Base-by-base conservation (phyloP, 768 basidiomycete genomes). In the Psilocybe subaeruginosa region DNA sequence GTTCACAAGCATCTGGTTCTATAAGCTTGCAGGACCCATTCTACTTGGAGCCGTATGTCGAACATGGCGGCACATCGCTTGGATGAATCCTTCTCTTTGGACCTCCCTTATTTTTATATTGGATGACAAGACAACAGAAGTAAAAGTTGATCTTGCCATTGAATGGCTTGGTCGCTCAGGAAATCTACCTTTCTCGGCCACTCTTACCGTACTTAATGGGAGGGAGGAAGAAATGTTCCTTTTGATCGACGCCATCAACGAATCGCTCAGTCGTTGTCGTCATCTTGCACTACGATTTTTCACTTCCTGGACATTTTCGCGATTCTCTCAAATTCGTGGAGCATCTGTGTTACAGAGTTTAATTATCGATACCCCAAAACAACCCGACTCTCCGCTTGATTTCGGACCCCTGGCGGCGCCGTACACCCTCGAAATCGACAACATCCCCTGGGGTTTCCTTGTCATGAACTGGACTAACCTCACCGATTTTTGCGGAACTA, bases 21-120 rank as follows among this genome's bases (percentile, higher is more conserved):
- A n/a, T 12, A 5, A 4, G 4, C 41, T 7, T 43, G 4, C 41
- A 5, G 41, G 41, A 6, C 7, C 41, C 41, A 29, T 56, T 46
- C 43, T 12, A 3, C 43, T 61, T 23, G 60, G 60, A n/a, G 47
- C 54, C 6, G 48, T 61, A 17, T 61, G 60, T 27, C 35, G 11
- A 43, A 14, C 37, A 23, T 61, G 60, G 60, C 54, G 60, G 11
- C 35, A 45, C 3, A 50, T 61, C 16, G 49, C 60, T 2, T 61
- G 60, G 60, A 29, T 19, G 3, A 51, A 30, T 14, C 48, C 54
- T 5, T 9, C 3, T 9, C 29, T 61, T 16, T 61, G 60, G 60
- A 51, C 23, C 6, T 43, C 9, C 11, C 27, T 61, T 6, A 11
- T 33, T 2, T 14, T 41, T 2, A 4, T n/a, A 23, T 16, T 41